Evolutionary conservation across 257 asterid species (phyloP).

Genomic region (Cordia subcordata): DNA sequence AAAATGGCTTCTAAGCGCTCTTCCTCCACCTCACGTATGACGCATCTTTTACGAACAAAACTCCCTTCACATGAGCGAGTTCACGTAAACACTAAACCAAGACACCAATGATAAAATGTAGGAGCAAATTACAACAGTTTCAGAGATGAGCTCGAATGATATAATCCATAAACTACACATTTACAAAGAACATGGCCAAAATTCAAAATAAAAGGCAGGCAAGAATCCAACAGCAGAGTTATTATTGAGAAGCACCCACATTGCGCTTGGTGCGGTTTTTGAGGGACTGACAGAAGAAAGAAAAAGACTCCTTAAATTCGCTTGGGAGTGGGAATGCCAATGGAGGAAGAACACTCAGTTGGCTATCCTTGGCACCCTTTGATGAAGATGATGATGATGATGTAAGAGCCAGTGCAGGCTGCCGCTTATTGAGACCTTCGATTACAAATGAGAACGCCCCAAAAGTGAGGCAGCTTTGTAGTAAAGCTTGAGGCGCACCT

Average conservation of each 20-base stretch:
- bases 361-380: conserved; percentile 24
- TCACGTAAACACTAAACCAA: no score
- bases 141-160: neutral
- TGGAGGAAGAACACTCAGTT: conserved; percentile 52
- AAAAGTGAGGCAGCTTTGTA: conserved; percentile 84
- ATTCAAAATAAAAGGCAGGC: neutral
- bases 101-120: no score
- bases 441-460: conserved; percentile 92
- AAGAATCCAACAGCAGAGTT: no score
- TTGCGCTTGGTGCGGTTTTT: conserved; percentile 36
- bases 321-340: conserved; percentile 75
- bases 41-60: no score
- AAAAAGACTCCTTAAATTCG: conserved; percentile 79
- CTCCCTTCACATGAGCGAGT: no score
- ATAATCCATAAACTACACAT: neutral
- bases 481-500: conserved; percentile 96
- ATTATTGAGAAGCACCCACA: neutral
- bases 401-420: conserved; percentile 74
- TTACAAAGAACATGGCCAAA: neutral
- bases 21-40: no score
- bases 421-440: conserved; percentile 86
- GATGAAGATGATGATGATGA: conserved; percentile 21
- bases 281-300: conserved; percentile 62
- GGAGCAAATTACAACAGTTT: neutral
- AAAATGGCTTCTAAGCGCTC: no score